A percentile compares a stretch with the other conserved stretches of the same genome.
Conservation (phyloP, 371 early-diverging fungal species). For the Saksenaea vasiformis region DNA sequence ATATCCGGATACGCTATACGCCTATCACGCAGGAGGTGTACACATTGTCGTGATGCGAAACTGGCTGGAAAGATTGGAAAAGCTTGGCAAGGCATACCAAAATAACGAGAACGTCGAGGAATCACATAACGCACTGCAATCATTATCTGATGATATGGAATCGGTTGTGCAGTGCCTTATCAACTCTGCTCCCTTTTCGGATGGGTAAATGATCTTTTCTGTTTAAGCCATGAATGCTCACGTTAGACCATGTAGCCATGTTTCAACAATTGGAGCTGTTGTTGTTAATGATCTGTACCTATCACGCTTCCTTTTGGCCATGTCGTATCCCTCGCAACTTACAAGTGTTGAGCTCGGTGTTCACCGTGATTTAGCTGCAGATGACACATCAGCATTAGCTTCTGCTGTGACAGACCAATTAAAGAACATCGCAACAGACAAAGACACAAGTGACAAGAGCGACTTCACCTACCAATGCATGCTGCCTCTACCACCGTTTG, state of each 20-base stretch:
- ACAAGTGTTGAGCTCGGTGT: slow-evolving; percentile 28
- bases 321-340: slow-evolving; percentile 27
- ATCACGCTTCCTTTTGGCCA: slow-evolving; percentile 36
- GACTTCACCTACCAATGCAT: slow-evolving; percentile 16
- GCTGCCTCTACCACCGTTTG: slow-evolving; percentile 32
- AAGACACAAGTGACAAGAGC: background rate
- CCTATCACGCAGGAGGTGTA: slow-evolving; percentile 41
- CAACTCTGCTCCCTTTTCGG: slow-evolving; percentile 10
- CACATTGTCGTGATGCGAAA: slow-evolving; percentile 27
- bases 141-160: slow-evolving; percentile 25
- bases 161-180: slow-evolving; percentile 14
- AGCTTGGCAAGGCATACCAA: slow-evolving; percentile 9
- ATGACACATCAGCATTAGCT: slow-evolving; percentile 4
- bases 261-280: slow-evolving; percentile 36
- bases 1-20: slow-evolving; percentile 36
- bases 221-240: background rate
- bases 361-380: slow-evolving; percentile 11
- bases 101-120: slow-evolving; percentile 10
- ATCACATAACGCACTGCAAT: slow-evolving; percentile 7
- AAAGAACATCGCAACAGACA: slow-evolving; percentile 4
- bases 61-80: slow-evolving; percentile 26
- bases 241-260: slow-evolving; percentile 1
- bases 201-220: slow-evolving; percentile 1
- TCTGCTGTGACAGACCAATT: slow-evolving; percentile 26
- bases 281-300: slow-evolving; percentile 40